Evolutionary conservation across 371 early-diverging fungal species (phyloP).

Genomic region (Haplosporangium sp.): DNA sequence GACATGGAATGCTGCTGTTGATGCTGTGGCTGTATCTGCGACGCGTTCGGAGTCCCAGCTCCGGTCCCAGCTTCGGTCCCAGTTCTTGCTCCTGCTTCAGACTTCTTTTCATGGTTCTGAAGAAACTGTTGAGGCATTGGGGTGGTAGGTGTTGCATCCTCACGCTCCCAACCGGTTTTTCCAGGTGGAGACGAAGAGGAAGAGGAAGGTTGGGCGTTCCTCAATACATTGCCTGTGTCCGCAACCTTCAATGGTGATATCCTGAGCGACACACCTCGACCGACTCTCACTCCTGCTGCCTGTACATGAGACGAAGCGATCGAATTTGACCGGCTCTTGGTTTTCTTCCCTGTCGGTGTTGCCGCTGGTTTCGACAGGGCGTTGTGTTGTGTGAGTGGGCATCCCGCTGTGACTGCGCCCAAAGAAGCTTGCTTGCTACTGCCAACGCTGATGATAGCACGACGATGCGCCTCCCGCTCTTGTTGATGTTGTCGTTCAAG

Average conservation of each 20-base stretch:
- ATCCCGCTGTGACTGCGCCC: too few relatives aligned
- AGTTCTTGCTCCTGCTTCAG: neutral
- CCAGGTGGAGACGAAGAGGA: neutral
- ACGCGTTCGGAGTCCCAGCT: neutral
- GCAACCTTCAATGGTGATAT: too few relatives aligned
- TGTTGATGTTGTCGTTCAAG: neutral
- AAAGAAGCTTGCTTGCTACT: neutral
- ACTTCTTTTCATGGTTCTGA: neutral
- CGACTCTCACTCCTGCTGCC: too few relatives aligned
- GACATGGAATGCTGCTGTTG: conserved; percentile 17
- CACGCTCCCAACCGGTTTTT: conserved; percentile 37
- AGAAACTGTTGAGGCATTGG: conserved; percentile 12
- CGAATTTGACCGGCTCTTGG: conserved; percentile 17
- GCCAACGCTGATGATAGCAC: neutral
- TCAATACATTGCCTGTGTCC: too few relatives aligned
- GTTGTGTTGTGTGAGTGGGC: too few relatives aligned
- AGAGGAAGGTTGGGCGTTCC: neutral
- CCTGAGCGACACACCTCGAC: too few relatives aligned
- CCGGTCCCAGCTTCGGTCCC: neutral
- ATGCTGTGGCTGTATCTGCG: conserved; percentile 3
- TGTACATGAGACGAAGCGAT: conserved; percentile 4
- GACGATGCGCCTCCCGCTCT: neutral
- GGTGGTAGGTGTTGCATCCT: conserved; percentile 19
- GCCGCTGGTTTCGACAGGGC: neutral
- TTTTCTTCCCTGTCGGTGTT: neutral